Conservation (phyloP, 495 filamentous ascomycete species). For the Cercophora scortea region DNA sequence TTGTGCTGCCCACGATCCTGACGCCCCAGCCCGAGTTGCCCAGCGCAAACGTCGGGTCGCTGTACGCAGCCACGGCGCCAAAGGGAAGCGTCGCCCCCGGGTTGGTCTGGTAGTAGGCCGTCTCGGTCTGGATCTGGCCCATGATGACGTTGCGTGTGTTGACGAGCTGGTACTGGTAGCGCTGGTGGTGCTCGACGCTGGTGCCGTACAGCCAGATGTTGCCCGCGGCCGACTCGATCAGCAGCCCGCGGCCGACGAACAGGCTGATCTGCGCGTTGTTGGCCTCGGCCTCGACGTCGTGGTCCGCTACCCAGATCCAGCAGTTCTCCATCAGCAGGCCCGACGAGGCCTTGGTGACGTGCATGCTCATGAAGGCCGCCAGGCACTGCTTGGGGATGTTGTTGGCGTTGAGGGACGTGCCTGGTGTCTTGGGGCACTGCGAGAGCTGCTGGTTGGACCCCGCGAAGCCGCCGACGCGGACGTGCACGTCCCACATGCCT, state of each 20-base stretch:
- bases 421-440: constrained; percentile 59
- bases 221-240: constrained; percentile 48
- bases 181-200: constrained; percentile 59
- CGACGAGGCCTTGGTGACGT: constrained; percentile 50
- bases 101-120: constrained; percentile 60
- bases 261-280: constrained; percentile 59
- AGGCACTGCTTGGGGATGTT: constrained; percentile 50
- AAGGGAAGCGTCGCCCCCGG: constrained; percentile 63
- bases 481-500: constrained; percentile 87
- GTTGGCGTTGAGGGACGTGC: constrained; percentile 25
- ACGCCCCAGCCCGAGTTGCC: constrained; percentile 48
- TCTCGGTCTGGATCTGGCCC: constrained; percentile 75
- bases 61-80: constrained; percentile 46
- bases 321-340: constrained; percentile 57
- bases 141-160: constrained; percentile 56
- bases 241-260: constrained; percentile 59
- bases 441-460: constrained; percentile 70
- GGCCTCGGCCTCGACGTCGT: constrained; percentile 57
- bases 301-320: constrained; percentile 67
- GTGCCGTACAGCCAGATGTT: constrained; percentile 50
- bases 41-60: constrained; percentile 61
- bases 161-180: constrained; percentile 74
- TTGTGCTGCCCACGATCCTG: constrained; percentile 41
- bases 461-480: constrained; percentile 69
- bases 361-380: constrained; percentile 59